Evolutionary conservation across 768 basidiomycete species (phyloP).

Genomic region (Suillus subluteus): DNA sequence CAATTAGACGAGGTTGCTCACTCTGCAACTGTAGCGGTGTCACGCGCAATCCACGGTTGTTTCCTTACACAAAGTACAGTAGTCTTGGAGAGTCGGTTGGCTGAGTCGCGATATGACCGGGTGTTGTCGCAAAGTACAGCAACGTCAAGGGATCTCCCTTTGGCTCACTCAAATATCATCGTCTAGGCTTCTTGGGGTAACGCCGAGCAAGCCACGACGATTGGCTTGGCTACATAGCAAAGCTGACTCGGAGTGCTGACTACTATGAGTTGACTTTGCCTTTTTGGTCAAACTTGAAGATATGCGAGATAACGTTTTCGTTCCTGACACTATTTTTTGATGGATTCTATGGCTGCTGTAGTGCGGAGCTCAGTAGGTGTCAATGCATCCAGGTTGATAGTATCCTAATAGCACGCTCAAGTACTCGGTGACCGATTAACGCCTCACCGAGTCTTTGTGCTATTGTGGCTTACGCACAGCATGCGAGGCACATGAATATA

Average conservation of each 20-base stretch:
- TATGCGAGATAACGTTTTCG: not conserved
- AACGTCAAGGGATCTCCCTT: not conserved
- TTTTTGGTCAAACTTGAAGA: not conserved
- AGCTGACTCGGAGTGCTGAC: not conserved
- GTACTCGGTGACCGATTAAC: not conserved
- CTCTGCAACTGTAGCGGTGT: no score
- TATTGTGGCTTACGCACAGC: not conserved
- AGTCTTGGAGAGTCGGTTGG: no score
- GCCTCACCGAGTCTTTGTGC: not conserved
- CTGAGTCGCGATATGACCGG: not conserved
- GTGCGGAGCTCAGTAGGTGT: not conserved
- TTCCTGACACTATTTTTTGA: slow-evolving; percentile 6
- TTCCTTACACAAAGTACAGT: no score
- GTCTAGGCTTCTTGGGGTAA: not conserved
- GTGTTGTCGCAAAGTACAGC: not conserved
- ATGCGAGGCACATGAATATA: not conserved
- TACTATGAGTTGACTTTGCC: not conserved
- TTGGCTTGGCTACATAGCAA: not conserved
- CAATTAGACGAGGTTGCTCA: no score
- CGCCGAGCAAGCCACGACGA: not conserved
- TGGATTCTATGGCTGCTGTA: not conserved
- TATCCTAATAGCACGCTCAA: not conserved
- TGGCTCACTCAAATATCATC: not conserved
- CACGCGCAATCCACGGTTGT: no score
- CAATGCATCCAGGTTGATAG: not conserved